Base-by-base conservation (phyloP, 345 rosid genomes). In the Stellera chamaejasme region DNA sequence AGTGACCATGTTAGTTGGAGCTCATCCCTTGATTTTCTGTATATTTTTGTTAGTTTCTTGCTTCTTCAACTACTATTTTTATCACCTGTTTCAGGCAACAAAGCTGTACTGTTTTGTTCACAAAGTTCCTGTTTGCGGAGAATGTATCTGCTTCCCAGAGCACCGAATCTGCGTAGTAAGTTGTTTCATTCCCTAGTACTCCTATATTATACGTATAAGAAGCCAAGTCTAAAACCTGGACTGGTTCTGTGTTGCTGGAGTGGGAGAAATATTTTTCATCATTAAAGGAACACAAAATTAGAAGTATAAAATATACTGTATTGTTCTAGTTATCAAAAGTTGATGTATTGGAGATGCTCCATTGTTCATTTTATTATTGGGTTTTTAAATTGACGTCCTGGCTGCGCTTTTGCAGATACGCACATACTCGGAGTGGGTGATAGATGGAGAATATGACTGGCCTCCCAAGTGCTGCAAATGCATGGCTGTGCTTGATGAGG, bases 401-500 rank as follows among this genome's bases (percentile, higher is more conserved):
- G 45, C 43, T 23, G 41, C 36, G 16, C 43, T 4, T 73, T 47
- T 66, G 47, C 72, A 94, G 99, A 73, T 94, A 50, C 92, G 84
- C 26, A 89, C 99, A 11, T 94, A 94, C 81, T 94, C 99, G 10
- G 99, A 94, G 56, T 94, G 99, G 97, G 99, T 94, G 59, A 94
- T 87, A 73, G 99, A 94, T 70, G 99, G 90, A 64, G 99, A 85
- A 68, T 90, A 94, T 71, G 97, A 94, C 53, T 89, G 95, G 90
- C 96, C 98, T 62, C 75, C 82, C 11, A 88, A 79, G 68, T 92
- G 98, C 76, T 88, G 97, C 70, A 75, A 75, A 11, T 94, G 99
- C 73, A 92, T 78, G 71, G 72, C 66, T 60, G 67, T 68, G 6
- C 82, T 94, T 61, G 90, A 82, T 41, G 97, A 90, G 69, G 92